Base-by-base conservation (phyloP, 176 grass and related monocot genomes). In the Leersia perrieri region DNA sequence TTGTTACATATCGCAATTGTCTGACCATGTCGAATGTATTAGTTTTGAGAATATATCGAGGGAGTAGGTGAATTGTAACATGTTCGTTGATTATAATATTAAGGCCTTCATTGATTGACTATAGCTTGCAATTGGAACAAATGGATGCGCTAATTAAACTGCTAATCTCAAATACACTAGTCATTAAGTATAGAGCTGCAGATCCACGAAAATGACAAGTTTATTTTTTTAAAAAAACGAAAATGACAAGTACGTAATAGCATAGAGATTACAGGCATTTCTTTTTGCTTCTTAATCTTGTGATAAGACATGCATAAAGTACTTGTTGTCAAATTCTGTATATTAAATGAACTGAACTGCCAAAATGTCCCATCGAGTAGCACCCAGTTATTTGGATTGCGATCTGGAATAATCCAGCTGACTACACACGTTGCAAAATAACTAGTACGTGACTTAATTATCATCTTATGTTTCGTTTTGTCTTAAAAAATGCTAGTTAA, bases 341-440 rank as follows among this genome's bases (percentile, higher is more conserved):
- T 60, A 74, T 53, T 27, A 30, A 53, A 53, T 9, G 20, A 36
- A 73, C 30, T 2, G 16, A 41, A 33, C 27, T 5, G 34, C 11
- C 69, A 34, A 35, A 32, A 22, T 0, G 78, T 70, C 83, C 63
- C 53, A 89, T 74, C 63, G 16, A 12, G 22, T 15, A 76, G 42
- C 42, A 35, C 33, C 25, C 47, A 47, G 9, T n/a, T 53, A 74
- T n/a, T n/a, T n/a, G 27, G 30, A 68, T 40, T 53, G 53, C 5
- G 32, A 9, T 62, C 32, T 29, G 14, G 42, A 22, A 9, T 9
- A 33, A 33, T 15, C 11, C 18, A 49, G 47, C n/a, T 29, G 14
- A 7, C 39, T 4, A 32, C 41, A 29, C 20, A 60, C 32, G 66
- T 66, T 66, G 66, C 65, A 73, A 78, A 66, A 72, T 66, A 41